Evolutionary conservation across 1,284 basidiomycete species (phyloP).

Genomic region (Ceraceosorus guamensis): DNA sequence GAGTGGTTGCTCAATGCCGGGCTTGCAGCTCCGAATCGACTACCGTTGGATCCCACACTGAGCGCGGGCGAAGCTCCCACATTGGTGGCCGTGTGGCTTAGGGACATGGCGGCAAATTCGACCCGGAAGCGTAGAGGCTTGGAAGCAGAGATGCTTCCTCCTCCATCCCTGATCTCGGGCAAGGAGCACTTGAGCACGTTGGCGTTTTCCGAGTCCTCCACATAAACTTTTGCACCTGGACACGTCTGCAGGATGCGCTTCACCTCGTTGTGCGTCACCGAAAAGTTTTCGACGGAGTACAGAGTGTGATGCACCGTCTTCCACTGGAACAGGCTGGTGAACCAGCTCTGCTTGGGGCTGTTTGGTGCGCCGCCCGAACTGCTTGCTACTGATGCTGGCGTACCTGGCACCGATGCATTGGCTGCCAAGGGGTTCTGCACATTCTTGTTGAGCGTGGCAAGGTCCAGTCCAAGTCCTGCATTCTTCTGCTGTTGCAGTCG

Average conservation of each 20-base stretch:
- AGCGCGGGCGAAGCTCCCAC: slow-evolving; percentile 2
- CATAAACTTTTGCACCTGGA: slow-evolving; percentile 63
- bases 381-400: slow-evolving; percentile 8
- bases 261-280: slow-evolving; percentile 61
- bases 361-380: no score
- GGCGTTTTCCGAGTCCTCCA: slow-evolving; percentile 54
- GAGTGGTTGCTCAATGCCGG: slow-evolving; percentile 15
- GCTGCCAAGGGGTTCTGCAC: neutral
- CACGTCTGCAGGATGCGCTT: slow-evolving; percentile 61
- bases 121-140: slow-evolving; percentile 44
- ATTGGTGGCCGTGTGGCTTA: neutral
- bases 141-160: slow-evolving; percentile 17
- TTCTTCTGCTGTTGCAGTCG: slow-evolving; percentile 32
- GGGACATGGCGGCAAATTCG: slow-evolving; percentile 29
- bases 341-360: slow-evolving; percentile 66
- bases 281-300: slow-evolving; percentile 53
- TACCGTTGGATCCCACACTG: no score
- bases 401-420: neutral
- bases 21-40: neutral
- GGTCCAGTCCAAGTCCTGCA: slow-evolving; percentile 31
- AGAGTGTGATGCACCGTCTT: slow-evolving; percentile 60
- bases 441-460: slow-evolving; percentile 2
- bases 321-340: slow-evolving; percentile 79
- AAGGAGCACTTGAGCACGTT: slow-evolving; percentile 32
- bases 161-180: slow-evolving; percentile 27